Percentiles rank a stretch among this genome's conserved stretches.
Evolutionary conservation across 2,329 filamentous ascomycete genomes (phyloP).

Genomic region (Thielaviopsis punctulata): DNA sequence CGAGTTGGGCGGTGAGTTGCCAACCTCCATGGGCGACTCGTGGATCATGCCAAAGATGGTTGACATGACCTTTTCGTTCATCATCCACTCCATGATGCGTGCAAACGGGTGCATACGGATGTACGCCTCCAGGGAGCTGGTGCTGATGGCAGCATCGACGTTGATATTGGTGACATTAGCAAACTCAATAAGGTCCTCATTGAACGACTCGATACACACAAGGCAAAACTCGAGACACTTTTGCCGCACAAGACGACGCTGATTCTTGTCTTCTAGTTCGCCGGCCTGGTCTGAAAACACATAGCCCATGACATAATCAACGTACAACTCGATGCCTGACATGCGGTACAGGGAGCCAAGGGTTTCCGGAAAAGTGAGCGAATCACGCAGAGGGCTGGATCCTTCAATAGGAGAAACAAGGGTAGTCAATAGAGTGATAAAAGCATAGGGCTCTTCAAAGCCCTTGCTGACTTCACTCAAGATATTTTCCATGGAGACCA

Average conservation of each 20-base stretch:
- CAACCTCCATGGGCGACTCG: constrained; percentile 55
- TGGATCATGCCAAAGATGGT: constrained; percentile 65
- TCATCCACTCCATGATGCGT: constrained; percentile 94
- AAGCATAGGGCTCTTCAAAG: constrained; percentile 73
- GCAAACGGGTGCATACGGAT: constrained; percentile 81
- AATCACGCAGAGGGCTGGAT: constrained; percentile 49
- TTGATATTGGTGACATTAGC: constrained; percentile 61
- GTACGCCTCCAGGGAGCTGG: constrained; percentile 63
- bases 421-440: constrained; percentile 59
- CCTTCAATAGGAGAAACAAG: constrained; percentile 50
- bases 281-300: constrained; percentile 52
- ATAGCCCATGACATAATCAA: constrained; percentile 76
- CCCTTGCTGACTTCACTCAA: constrained; percentile 58
- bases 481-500: constrained; percentile 40
- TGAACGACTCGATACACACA: constrained; percentile 69
- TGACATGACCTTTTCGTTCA: constrained; percentile 75
- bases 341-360: constrained; percentile 59
- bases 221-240: constrained; percentile 73
- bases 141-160: constrained; percentile 57
- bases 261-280: constrained; percentile 47
- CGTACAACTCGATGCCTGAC: constrained; percentile 77
- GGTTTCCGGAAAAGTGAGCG: constrained; percentile 70
- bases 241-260: constrained; percentile 56
- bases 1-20: constrained; percentile 57
- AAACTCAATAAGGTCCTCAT: constrained; percentile 79